Evolutionary conservation across 495 filamentous ascomycete genomes (phyloP).

Genomic region (Durotheca rogersii): DNA sequence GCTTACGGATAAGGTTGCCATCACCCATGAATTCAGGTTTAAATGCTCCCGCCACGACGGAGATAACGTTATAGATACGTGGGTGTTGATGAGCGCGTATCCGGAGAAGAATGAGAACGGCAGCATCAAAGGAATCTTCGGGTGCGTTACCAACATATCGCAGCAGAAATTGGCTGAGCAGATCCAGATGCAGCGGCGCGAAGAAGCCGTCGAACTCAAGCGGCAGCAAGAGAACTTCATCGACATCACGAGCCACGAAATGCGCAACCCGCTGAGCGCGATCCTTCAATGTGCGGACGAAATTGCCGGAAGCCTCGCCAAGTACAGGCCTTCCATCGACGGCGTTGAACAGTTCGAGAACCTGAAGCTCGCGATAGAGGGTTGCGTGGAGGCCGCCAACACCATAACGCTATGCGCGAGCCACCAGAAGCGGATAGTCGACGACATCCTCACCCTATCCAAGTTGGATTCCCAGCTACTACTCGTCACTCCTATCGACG

Average conservation of each 20-base stretch:
- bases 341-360: slow-evolving; percentile 21
- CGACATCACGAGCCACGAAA: slow-evolving; percentile 85
- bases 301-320: slow-evolving; percentile 57
- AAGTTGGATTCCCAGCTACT: slow-evolving; percentile 84
- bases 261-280: slow-evolving; percentile 79
- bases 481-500: slow-evolving; percentile 70
- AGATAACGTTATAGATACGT: slow-evolving; percentile 63
- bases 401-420: slow-evolving; percentile 80
- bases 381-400: slow-evolving; percentile 72
- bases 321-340: slow-evolving; percentile 35
- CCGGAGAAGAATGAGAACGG: slow-evolving; percentile 61
- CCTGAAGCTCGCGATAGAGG: slow-evolving; percentile 44
- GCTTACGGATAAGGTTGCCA: slow-evolving; percentile 53
- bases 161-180: slow-evolving; percentile 64
- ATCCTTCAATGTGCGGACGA: slow-evolving; percentile 82
- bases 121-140: slow-evolving; percentile 66
- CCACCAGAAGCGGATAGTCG: slow-evolving; percentile 77
- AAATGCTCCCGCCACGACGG: slow-evolving; percentile 60
- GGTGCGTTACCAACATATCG: slow-evolving; percentile 58
- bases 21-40: slow-evolving; percentile 69
- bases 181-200: slow-evolving; percentile 60
- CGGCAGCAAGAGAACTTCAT: slow-evolving; percentile 80
- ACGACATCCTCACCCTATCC: slow-evolving; percentile 79
- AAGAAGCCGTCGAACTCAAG: slow-evolving; percentile 66
- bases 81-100: slow-evolving; percentile 70